phyloP scores from a whole-genome alignment of 495 filamentous ascomycete species.

The Hypoxylon trugodes region DNA sequence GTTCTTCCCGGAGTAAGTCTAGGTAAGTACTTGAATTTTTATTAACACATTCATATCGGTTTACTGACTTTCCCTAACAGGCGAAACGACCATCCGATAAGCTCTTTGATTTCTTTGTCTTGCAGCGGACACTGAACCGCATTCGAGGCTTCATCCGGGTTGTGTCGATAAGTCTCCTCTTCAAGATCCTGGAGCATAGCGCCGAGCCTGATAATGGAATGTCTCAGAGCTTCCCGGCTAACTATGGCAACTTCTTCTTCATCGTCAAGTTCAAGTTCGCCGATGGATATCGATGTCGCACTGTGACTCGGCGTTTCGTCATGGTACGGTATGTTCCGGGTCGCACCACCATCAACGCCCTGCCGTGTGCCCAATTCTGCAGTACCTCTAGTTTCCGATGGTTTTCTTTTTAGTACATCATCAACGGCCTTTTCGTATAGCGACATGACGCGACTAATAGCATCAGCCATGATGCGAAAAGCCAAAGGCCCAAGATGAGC shows the following conservation, averaged over 20 bases:
- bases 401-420: neutral
- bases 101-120: conserved; percentile 1
- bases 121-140: neutral
- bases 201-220: neutral
- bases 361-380: neutral
- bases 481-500: neutral
- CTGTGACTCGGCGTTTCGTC: too few species aligned
- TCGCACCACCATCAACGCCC: neutral
- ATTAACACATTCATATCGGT: too few species aligned
- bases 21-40: too few species aligned
- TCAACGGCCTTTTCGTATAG: neutral
- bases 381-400: neutral
- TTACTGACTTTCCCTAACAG: neutral
- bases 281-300: neutral
- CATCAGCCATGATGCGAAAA: conserved; percentile 3
- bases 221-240: neutral
- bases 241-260: neutral
- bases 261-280: neutral
- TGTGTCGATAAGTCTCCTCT: neutral
- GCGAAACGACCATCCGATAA: neutral
- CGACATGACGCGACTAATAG: neutral
- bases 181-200: neutral
- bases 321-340: too few species aligned
- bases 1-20: too few species aligned
- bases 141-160: neutral